Evolutionary conservation across 2,329 filamentous ascomycete species (phyloP).

Genomic region (Epichloe brachyelytri): DNA sequence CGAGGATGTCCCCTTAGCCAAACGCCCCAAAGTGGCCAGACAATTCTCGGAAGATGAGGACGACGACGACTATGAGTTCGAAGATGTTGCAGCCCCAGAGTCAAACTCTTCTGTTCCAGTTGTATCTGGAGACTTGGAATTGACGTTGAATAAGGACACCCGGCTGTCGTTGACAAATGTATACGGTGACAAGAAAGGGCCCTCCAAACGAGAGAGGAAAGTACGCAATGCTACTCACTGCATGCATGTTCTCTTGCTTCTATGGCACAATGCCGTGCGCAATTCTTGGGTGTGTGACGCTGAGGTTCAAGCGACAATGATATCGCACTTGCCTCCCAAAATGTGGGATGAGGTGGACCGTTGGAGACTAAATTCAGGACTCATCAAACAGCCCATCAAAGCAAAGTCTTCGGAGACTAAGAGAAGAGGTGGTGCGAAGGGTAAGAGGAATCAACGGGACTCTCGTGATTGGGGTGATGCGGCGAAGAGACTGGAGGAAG

Average conservation of each 20-base stretch:
- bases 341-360: slow-evolving; percentile 61
- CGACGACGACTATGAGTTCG: slow-evolving; percentile 37
- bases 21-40: slow-evolving; percentile 24
- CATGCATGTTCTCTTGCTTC: slow-evolving; percentile 73
- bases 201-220: slow-evolving; percentile 69
- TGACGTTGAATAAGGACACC: slow-evolving; percentile 52
- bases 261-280: slow-evolving; percentile 80
- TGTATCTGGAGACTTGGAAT: slow-evolving; percentile 55
- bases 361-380: slow-evolving; percentile 57
- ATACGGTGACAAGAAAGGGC: slow-evolving; percentile 62
- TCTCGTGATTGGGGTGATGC: slow-evolving; percentile 55
- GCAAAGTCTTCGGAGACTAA: slow-evolving; percentile 13
- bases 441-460: slow-evolving; percentile 17
- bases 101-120: slow-evolving; percentile 34
- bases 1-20: slow-evolving; percentile 27
- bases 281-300: slow-evolving; percentile 76
- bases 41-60: slow-evolving; percentile 12
- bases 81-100: slow-evolving; percentile 52
- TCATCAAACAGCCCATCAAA: slow-evolving; percentile 30
- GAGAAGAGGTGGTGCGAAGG: slow-evolving; percentile 18
- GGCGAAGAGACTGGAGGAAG: slow-evolving; percentile 56
- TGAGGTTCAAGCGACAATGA: slow-evolving; percentile 60
- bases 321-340: slow-evolving; percentile 56
- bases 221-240: slow-evolving; percentile 72
- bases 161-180: slow-evolving; percentile 48